Base-by-base conservation (phyloP, 768 basidiomycete genomes). In the Boletus huronensis region DNA sequence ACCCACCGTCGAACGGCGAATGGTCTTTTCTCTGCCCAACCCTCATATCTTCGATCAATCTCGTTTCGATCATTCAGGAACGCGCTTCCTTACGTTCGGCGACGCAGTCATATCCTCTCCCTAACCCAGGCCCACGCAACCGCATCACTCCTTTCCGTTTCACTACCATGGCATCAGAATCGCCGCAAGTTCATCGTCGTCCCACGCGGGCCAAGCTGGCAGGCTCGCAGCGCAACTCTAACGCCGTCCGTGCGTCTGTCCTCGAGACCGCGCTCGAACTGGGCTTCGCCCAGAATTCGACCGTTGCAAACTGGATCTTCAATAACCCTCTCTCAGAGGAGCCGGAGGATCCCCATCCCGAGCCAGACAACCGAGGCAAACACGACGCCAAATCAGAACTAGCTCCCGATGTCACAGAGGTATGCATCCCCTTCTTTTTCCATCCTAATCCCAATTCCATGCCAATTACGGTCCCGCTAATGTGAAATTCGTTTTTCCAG, bases 281-380 rank as follows among this genome's bases (percentile, higher is more conserved):
- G 13, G 88, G 88, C 3, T 65, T 89, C 19, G 79, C 79, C 31
- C 77, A 70, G 32, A 87, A 80, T 57, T 74, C 77, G 17, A 75
- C 81, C 26, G 81, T 89, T 19, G 79, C 85, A 6, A 74, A 84
- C 56, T 87, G 87, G 83, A 87, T 90, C 65, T 88, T 88, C 68
- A 83, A 80, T 54, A 82, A 84, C 43, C 71, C 82, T 1, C 59
- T 81, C 26, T 73, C 75, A 39, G 84, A 80, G 55, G 85, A 83
- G 53, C 80, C 82, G 16, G 84, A 84, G 48, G 76, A 76, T 49
- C 4, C 29, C 2, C 76, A 64, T 17, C 31, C 25, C 5, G 57
- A 64, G 29, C 39, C 32, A 29, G 50, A 54, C 7, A 13, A 36
- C 34, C 32, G 7, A n/a, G 25, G 13, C 34, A 32, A 50, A 17